Evolutionary conservation across 345 rosid species (phyloP).

Genomic region (Euphorbia pulcherrima): DNA sequence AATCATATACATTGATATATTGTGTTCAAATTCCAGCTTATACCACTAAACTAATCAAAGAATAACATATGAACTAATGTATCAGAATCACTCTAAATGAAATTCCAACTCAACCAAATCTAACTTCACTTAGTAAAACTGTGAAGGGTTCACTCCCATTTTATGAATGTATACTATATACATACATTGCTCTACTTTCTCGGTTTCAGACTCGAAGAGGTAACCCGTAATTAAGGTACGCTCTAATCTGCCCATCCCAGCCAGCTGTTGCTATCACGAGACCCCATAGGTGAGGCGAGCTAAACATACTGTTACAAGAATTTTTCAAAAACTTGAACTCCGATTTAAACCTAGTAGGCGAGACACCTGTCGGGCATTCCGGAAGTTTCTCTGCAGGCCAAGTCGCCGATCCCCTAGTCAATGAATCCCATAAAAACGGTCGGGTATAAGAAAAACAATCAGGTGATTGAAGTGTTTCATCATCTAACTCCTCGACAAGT

Average conservation of each 20-base stretch:
- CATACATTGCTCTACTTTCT: background rate
- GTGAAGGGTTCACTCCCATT: background rate
- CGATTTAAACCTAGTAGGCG: slow-evolving; percentile 42
- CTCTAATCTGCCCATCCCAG: slow-evolving; percentile 72
- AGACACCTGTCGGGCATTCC: slow-evolving; percentile 25
- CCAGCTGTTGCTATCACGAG: slow-evolving; percentile 65
- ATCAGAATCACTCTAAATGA: background rate
- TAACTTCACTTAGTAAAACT: background rate
- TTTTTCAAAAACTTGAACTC: slow-evolving; percentile 56
- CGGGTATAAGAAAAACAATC: slow-evolving; percentile 53
- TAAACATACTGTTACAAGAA: slow-evolving; percentile 48
- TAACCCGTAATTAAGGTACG: slow-evolving; percentile 65
- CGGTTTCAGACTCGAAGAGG: slow-evolving; percentile 45
- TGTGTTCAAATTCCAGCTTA: background rate
- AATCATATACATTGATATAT: background rate
- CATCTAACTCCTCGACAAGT: slow-evolving; percentile 33
- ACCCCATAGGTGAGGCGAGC: slow-evolving; percentile 60
- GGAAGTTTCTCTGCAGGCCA: slow-evolving; percentile 86
- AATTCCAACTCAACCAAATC: background rate
- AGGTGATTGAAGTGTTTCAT: slow-evolving; percentile 24
- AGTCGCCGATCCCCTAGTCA: slow-evolving; percentile 52
- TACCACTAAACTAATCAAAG: slow-evolving; percentile 1
- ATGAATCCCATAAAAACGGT: slow-evolving; percentile 39
- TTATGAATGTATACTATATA: background rate
- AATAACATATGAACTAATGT: background rate